These are phyloP conservation scores for Spathaspora girioi DNA, from an alignment of 805 yeast species.

Conservation along the genomic window DNA sequence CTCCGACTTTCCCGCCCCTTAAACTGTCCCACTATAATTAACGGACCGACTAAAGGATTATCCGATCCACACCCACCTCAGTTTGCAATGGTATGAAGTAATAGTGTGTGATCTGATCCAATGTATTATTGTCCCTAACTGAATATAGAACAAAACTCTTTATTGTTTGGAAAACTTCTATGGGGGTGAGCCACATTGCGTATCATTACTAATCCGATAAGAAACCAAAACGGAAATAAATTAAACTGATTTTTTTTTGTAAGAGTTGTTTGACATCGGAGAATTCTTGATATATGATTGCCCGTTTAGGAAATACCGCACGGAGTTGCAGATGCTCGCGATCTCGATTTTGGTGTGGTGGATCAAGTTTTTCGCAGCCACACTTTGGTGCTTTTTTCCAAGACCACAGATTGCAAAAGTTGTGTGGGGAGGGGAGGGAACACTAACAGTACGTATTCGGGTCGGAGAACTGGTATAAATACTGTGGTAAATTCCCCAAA, in stretches of 20 bases:
- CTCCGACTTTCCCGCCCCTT: not conserved
- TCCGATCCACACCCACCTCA: not conserved
- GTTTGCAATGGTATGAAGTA: not conserved
- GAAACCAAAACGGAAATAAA: not conserved
- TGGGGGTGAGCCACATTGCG: constrained; percentile 1
- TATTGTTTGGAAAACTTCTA: not conserved
- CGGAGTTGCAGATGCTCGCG: not conserved
- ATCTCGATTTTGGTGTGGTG: not conserved
- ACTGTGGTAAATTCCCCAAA: not conserved
- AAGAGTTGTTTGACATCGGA: not conserved
- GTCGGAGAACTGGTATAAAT: not conserved
- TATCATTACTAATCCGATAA: constrained; percentile 1
- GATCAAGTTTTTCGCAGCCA: constrained; percentile 2
- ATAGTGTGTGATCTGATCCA: not conserved
- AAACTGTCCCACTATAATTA: not conserved
- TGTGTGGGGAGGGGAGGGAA: not conserved
- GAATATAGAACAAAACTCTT: not conserved
- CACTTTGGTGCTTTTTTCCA: not conserved
- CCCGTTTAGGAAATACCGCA: not conserved
- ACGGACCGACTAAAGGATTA: not conserved
- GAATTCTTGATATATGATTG: not conserved
- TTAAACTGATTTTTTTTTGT: not conserved
- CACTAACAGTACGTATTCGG: not conserved
- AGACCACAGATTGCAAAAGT: not conserved
- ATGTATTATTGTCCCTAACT: not conserved